phyloP scores from a whole-genome alignment of 495 filamentous ascomycete species.

The Bryoglossum gracile region DNA sequence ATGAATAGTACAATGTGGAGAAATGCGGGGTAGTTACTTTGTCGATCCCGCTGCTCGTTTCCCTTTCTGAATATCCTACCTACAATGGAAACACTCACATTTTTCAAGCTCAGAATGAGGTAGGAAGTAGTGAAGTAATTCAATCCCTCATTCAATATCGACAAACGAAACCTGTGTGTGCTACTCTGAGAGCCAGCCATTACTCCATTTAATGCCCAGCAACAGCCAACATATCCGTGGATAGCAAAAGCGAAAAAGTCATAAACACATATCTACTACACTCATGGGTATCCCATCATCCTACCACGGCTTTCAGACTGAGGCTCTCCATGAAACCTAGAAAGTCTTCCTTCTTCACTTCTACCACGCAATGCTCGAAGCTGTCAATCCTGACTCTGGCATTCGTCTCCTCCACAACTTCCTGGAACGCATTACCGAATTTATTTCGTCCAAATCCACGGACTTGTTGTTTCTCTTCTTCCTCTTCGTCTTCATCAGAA shows the following conservation, averaged over 20 bases:
- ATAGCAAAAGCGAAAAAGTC: slow-evolving; percentile 8
- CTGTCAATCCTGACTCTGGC: slow-evolving; percentile 87
- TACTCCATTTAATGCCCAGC: slow-evolving; percentile 5
- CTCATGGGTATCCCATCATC: slow-evolving; percentile 38
- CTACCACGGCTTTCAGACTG: slow-evolving; percentile 87
- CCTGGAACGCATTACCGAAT: slow-evolving; percentile 93
- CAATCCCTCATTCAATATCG: too few relatives aligned
- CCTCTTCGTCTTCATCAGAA: slow-evolving; percentile 49
- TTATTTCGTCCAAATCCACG: slow-evolving; percentile 69
- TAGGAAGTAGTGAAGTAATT: too few relatives aligned
- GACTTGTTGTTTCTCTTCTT: slow-evolving; percentile 45
- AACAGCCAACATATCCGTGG: not conserved
- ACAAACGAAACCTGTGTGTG: too few relatives aligned
- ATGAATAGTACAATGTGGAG: too few relatives aligned
- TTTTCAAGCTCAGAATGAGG: too few relatives aligned
- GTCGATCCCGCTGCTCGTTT: too few relatives aligned
- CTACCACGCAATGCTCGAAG: slow-evolving; percentile 95
- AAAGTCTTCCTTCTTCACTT: slow-evolving; percentile 93
- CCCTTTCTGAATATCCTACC: too few relatives aligned
- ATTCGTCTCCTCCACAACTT: slow-evolving; percentile 86
- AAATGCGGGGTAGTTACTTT: too few relatives aligned
- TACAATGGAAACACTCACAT: too few relatives aligned
- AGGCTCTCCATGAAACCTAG: slow-evolving; percentile 84
- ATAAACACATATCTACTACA: slow-evolving; percentile 26
- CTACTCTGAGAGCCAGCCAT: too few relatives aligned